Base-by-base conservation (phyloP, 495 filamentous ascomycete species). In the Trichodelitschia bisporula region DNA sequence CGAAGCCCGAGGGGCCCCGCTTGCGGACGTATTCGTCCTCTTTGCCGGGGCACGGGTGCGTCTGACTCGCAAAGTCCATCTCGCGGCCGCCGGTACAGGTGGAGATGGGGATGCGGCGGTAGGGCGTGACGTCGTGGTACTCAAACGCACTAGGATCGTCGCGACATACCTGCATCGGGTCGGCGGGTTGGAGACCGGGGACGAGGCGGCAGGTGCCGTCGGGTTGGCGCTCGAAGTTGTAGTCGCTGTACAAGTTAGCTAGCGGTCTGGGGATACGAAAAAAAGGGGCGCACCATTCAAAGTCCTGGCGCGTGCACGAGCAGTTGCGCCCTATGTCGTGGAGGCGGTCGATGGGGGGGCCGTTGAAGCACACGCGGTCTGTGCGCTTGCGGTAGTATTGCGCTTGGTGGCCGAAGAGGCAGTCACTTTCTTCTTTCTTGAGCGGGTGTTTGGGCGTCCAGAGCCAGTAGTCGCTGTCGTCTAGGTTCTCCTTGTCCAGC, bases 381-480 rank as follows among this genome's bases (percentile, higher is more conserved):
- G 55, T 42, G 43, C 72, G 78, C 60, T 93, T 95, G 44, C 89
- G 77, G 46, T 86, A 66, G 40, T 95, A 99, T 45, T 82, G 63
- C 28, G 80, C 65, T 21, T 73, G 56, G 53, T 92, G 89, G 12
- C 89, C 89, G 45, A 95, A 99, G 3, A 99, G 57, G 47, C 89
- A 99, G 29, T 77, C 62, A 31, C 73, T 55, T 2, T 70, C 55
- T 2, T 38, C 32, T 42, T 75, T 66, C 42, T 75, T 66, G 20
- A 61, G 42, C 1, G 83, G 83, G 46, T 91, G 83, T 34, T 59
- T 59, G 10, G 89, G 83, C 30, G 59, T 60, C 80, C 82, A 99
- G 27, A 84, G 51, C 29, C 73, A 59, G 54, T 89, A 95, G 40
- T 79, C 73, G 36, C 69, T 61, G n/a, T 59, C 66, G 3, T 26